Base-by-base conservation (phyloP, 129 eudicot species). In the Flaveria robusta region DNA sequence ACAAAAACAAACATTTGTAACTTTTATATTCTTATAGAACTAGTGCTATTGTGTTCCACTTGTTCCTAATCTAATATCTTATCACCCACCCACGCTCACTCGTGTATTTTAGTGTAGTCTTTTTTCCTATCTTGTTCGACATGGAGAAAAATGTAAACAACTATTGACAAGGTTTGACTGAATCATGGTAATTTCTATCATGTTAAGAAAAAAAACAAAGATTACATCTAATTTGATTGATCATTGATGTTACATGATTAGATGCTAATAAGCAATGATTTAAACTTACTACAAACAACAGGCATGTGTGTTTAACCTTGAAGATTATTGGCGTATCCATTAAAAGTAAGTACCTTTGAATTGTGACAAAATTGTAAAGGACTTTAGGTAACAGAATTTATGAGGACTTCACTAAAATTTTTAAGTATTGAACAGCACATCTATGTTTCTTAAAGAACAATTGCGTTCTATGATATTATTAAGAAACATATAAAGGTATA, bases 21-120 rank as follows among this genome's bases (percentile, higher is more conserved):
- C 60, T 66, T 37, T 70, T 76, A 80, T 42, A 76, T 80, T 84
- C 85, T 65, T 84, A 74, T 45, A 71, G 76, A 76, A 54, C 65
- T 84, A 79, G 78, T 72, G 81, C 70, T 79, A 75, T 76, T 75
- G 78, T 71, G 70, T 74, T 60, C 59, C 41, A 58, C 63, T 19
- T 71, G 74, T 76, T 55, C 82, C 70, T 74, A 68, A 80, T 80
- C 70, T 66, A 73, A 54, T 80, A 66, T 73, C 74, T 27, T 72
- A 65, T 79, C 49, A 50, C 24, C 18, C 66, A 71, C 66, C 37
- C 0, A 31, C 1, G 37, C 37, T 31, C 37, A 31, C 37, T 31
- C 27, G 70, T 45, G 56, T 55, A 65, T 46, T 73, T 55, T 39
- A 55, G 18, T 9, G 20, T 49, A 67, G 37, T 31, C 14, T 39